Conservation (phyloP, 78 protist genomes). For the Dictyostelium discoideum region DNA sequence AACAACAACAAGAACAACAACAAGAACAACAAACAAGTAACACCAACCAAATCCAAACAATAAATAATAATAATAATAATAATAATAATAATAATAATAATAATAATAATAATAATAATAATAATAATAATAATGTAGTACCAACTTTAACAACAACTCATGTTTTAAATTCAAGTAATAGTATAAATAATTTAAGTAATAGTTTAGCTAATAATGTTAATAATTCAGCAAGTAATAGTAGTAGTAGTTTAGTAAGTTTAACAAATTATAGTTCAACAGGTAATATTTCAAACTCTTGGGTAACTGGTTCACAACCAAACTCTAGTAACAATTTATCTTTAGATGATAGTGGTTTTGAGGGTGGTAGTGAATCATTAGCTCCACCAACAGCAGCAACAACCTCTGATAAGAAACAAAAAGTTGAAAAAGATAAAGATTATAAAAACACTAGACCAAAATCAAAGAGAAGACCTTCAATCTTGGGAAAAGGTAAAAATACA, state of each 20-base stretch:
- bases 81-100: neutral
- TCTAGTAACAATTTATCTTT: neutral
- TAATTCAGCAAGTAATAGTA: neutral
- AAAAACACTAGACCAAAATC: conserved; percentile 66
- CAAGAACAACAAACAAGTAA: neutral
- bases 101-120: neutral
- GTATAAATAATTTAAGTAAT: neutral
- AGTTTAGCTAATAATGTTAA: neutral
- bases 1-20: neutral
- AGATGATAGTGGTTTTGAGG: neutral
- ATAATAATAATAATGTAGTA: neutral
- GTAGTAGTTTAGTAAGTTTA: neutral
- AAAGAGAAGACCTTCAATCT: conserved; percentile 52
- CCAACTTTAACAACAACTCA: conserved; percentile 3
- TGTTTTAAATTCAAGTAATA: conserved; percentile 1
- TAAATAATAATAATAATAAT: neutral
- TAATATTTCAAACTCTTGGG: neutral
- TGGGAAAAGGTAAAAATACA: conserved; percentile 59
- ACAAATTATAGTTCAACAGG: conserved; percentile 1
- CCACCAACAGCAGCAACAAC: neutral
- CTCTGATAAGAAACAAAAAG: neutral
- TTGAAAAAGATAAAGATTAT: conserved; percentile 21
- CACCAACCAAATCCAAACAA: neutral
- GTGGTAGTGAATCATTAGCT: neutral
- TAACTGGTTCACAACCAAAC: conserved; percentile 13